phyloP scores from a whole-genome alignment of 805 yeast species.

The Phaffomyces antillensis region DNA sequence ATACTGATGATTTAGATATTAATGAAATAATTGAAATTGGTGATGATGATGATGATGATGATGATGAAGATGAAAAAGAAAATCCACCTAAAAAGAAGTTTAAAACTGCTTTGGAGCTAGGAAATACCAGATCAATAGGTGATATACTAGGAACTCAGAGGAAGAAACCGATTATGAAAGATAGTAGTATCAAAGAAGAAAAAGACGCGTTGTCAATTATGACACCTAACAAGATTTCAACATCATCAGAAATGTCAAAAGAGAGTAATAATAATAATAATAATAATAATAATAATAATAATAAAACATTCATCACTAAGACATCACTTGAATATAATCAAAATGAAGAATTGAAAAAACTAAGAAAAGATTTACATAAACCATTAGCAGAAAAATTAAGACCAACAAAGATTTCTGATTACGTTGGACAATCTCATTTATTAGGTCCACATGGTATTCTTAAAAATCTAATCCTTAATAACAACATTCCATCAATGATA shows the following conservation, averaged over 20 bases:
- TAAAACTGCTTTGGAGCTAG: constrained; percentile 4
- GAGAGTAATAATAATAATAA: not conserved
- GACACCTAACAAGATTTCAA: no score
- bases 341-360: constrained; percentile 13
- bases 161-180: not conserved
- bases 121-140: constrained; percentile 4
- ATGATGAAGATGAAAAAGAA: not conserved
- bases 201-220: not conserved
- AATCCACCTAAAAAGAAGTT: constrained; percentile 1
- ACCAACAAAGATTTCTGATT: constrained; percentile 63
- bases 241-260: not conserved
- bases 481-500: constrained; percentile 77
- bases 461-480: constrained; percentile 50
- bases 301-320: not conserved
- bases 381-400: constrained; percentile 77
- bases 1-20: constrained; percentile 7
- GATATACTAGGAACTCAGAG: constrained; percentile 4
- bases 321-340: constrained; percentile 2
- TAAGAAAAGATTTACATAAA: constrained; percentile 11
- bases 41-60: not conserved
- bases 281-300: no score
- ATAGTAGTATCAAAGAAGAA: not conserved
- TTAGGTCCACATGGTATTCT: constrained; percentile 60
- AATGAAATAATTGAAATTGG: not conserved
- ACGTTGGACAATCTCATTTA: constrained; percentile 81